These are phyloP conservation scores for Aspergillus versicolor DNA, from an alignment of 2,329 filamentous ascomycete species.

Conservation along the genomic window DNA sequence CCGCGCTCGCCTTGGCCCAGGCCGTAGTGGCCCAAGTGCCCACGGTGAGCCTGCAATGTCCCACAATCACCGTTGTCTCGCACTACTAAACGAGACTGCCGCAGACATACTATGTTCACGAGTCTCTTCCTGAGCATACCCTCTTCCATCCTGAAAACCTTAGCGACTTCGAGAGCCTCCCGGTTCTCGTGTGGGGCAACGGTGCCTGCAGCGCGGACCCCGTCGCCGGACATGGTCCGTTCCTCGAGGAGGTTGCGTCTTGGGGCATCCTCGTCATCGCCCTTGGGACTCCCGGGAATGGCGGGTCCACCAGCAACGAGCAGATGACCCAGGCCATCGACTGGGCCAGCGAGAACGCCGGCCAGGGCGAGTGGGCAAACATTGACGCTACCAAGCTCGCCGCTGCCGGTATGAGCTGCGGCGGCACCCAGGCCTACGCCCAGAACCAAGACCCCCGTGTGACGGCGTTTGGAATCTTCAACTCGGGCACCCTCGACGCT, in stretches of 20 bases:
- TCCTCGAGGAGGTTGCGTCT: neutral
- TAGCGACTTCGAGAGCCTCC: neutral
- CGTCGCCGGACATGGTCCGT: neutral
- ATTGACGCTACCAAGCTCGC: neutral
- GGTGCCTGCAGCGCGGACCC: neutral
- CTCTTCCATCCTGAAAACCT: neutral
- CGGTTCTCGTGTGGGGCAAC: neutral
- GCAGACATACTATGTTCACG: too few species aligned
- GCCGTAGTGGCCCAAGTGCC: too few species aligned
- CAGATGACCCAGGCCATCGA: neutral
- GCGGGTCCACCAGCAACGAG: neutral
- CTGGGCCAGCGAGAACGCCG: neutral
- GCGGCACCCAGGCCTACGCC: neutral
- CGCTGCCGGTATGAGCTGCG: neutral
- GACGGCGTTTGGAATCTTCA: neutral
- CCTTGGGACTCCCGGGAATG: neutral
- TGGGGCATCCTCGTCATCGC: neutral
- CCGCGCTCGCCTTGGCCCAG: too few species aligned
- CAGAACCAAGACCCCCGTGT: neutral
- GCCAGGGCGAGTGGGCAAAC: neutral
- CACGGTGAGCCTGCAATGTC: too few species aligned
- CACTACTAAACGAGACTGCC: too few species aligned
- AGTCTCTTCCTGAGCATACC: neutral
- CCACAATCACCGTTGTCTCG: too few species aligned
- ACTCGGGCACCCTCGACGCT: neutral